A percentile compares a stretch with the other conserved stretches of the same genome.
These are phyloP conservation scores for Suillus luteus DNA, from an alignment of 768 basidiomycete species.

Conservation along the genomic window DNA sequence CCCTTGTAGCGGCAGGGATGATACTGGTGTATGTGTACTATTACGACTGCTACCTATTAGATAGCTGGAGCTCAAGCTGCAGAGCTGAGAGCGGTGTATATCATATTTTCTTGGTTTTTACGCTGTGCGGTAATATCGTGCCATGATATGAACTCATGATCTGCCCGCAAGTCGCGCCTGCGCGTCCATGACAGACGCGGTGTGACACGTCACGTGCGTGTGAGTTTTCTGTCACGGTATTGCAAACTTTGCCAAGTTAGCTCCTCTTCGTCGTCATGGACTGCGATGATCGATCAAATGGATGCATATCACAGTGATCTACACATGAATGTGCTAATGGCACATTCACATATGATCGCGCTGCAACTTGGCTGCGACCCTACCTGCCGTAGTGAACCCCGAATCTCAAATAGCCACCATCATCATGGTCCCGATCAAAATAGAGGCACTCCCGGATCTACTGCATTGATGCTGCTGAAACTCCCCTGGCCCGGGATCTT, in stretches of 20 bases:
- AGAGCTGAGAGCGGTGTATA: slow-evolving; percentile 17
- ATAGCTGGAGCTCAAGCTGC: not conserved
- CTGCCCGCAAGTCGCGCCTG: slow-evolving; percentile 11
- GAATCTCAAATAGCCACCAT: not conserved
- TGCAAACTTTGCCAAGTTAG: not conserved
- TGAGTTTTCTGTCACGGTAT: slow-evolving; percentile 5
- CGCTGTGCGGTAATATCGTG: not conserved
- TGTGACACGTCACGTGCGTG: slow-evolving; percentile 33
- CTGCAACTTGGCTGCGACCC: not conserved
- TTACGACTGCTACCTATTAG: not conserved
- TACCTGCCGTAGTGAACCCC: not conserved
- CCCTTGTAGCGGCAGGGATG: not conserved
- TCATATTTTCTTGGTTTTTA: slow-evolving; percentile 26
- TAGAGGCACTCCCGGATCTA: not conserved
- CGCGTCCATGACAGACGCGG: slow-evolving; percentile 32
- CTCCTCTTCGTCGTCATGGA: not conserved
- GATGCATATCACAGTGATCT: not conserved
- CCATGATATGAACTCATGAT: slow-evolving; percentile 6
- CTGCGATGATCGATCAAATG: not conserved
- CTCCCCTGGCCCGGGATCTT: not conserved
- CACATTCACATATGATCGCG: not conserved
- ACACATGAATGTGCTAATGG: not conserved
- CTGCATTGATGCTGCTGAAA: not conserved
- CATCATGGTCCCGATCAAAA: not conserved
- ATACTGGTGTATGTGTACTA: slow-evolving; percentile 8